A percentile compares a stretch with the other conserved stretches of the same genome.
These are phyloP conservation scores for Trichocomaceae sp. DNA, from an alignment of 2,329 filamentous ascomycete species.

Conservation along the genomic window DNA sequence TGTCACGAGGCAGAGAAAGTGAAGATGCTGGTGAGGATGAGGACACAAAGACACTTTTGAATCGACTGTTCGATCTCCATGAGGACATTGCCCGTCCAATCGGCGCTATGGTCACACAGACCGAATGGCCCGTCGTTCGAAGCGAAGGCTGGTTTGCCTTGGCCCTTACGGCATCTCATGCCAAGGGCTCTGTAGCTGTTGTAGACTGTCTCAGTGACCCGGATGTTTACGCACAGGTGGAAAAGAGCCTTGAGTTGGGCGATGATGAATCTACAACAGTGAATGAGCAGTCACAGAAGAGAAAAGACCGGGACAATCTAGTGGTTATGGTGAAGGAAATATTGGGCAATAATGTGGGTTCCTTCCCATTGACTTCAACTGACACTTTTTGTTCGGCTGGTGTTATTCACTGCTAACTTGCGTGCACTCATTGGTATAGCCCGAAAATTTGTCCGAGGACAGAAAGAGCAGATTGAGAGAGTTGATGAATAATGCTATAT, in stretches of 20 bases:
- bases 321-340: conserved; percentile 35
- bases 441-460: conserved; percentile 22
- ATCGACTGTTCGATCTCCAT: conserved; percentile 31
- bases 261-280: conserved; percentile 18
- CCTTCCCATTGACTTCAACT: neutral
- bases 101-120: conserved; percentile 40
- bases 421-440: conserved; percentile 18
- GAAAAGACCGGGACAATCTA: conserved; percentile 38
- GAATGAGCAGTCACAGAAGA: conserved; percentile 21
- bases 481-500: conserved; percentile 23
- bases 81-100: conserved; percentile 33
- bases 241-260: conserved; percentile 23
- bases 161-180: conserved; percentile 39
- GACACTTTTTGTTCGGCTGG: neutral
- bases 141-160: conserved; percentile 47
- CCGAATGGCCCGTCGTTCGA: conserved; percentile 43
- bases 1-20: conserved; percentile 22
- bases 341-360: conserved; percentile 34
- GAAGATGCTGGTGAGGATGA: conserved; percentile 12
- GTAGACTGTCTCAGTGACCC: conserved; percentile 30
- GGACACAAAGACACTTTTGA: conserved; percentile 22
- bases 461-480: conserved; percentile 25
- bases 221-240: conserved; percentile 29
- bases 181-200: conserved; percentile 28
- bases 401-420: neutral